Base-by-base conservation (phyloP, 1,284 basidiomycete species). In the Coriolopsis trogii region DNA sequence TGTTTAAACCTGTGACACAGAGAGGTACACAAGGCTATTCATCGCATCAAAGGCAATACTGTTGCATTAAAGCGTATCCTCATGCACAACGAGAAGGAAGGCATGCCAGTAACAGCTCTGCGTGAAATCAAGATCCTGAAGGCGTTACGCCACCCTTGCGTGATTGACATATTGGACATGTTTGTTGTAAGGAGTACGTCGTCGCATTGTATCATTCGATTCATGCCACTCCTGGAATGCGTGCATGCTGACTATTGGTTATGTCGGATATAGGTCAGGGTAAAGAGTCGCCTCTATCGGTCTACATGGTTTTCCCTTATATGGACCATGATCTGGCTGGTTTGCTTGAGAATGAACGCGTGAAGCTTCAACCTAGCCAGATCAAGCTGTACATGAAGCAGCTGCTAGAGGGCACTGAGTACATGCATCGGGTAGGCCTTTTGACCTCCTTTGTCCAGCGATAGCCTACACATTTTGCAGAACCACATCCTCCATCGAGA, bases 301-400 rank as follows among this genome's bases (percentile, higher is more conserved):
- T 94, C 16, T 98, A 93, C 73, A 98, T 99, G 95, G 95, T 98
- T 28, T 98, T 98, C 67, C 96, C 96, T 0, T 99, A 97, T 73
- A 98, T 98, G 95, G 96, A 98, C 64, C 97, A 99, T 67, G 96
- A 99, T 72, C 82, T 99, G 21, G 95, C 95, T 10, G 97, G 97
- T 2, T 72, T 99, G 43, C 73, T 99, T 46, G 91, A 95, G 70
- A 97, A 97, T 67, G 88, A 91, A 46, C 82, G 89, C 33, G 93
- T 94, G 55, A 87, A 88, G 62, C 75, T 93, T 13, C 78, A 80
- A 41, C 85, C 87, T 29, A 92, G 89, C 61, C 84, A 93, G 55
- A 94, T 98, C 73, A 99, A 99, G 75, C 75, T 97, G 36, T 96
- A 98, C 69, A 93, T 97, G 86, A 89, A 88, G 70, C 96, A 99